Conservation (phyloP, 106 monocot species). For the Acorus gramineus region DNA sequence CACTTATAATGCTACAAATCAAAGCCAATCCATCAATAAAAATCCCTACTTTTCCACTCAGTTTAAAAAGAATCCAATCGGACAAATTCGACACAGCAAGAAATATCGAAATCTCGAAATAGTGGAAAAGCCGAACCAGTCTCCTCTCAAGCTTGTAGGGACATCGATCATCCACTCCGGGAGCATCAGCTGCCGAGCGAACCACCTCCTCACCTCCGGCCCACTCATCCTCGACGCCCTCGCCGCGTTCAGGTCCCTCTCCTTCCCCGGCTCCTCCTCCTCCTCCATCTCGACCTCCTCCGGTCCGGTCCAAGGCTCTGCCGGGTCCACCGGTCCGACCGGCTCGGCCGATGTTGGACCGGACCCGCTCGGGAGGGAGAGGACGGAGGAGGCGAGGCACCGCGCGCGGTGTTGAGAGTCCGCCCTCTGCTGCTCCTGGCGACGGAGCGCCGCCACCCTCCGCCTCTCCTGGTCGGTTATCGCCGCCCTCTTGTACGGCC, state of each 20-base stretch:
- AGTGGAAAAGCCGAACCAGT: constrained; percentile 35
- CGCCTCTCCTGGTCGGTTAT: constrained; percentile 91
- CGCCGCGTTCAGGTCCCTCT: constrained; percentile 31
- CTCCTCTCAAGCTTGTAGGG: constrained; percentile 47
- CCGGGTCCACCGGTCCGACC: constrained; percentile 3
- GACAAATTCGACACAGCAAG: not conserved
- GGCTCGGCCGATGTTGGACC: not conserved
- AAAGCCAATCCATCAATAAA: too few species aligned
- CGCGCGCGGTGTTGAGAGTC: constrained; percentile 86
- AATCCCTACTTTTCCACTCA: not conserved
- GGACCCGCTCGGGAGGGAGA: constrained; percentile 13
- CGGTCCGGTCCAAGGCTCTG: not conserved
- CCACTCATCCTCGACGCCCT: constrained; percentile 63
- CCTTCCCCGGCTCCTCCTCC: not conserved
- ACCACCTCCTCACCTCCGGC: constrained; percentile 67
- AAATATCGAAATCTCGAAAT: not conserved
- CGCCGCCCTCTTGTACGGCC: constrained; percentile 69
- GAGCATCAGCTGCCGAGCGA: constrained; percentile 84
- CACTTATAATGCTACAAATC: too few species aligned
- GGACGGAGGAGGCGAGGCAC: constrained; percentile 57
- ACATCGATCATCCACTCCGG: constrained; percentile 97
- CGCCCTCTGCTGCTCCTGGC: constrained; percentile 64
- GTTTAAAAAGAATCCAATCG: not conserved
- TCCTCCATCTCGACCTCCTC: not conserved
- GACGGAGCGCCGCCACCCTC: constrained; percentile 62